These are phyloP conservation scores for Stachybotrys chlorohalonatus DNA, from an alignment of 2,329 filamentous ascomycete genomes.

Conservation along the genomic window DNA sequence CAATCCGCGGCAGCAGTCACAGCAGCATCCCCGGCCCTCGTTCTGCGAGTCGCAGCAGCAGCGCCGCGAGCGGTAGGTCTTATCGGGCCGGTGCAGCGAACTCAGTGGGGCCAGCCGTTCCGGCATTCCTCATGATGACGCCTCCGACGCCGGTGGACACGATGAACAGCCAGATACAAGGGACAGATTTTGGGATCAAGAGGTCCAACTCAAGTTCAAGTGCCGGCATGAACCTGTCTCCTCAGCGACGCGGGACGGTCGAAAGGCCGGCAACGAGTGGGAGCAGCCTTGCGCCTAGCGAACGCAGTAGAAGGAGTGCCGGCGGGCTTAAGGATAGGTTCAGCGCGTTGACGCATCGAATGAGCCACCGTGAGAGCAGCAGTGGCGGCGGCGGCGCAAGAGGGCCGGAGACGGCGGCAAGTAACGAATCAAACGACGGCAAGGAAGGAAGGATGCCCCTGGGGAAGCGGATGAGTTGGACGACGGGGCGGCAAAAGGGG, in stretches of 20 bases:
- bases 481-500: not conserved
- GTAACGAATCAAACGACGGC: slow-evolving; percentile 9
- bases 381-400: too few species aligned
- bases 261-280: slow-evolving; percentile 1
- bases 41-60: slow-evolving; percentile 43
- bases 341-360: slow-evolving; percentile 21
- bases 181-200: slow-evolving; percentile 20
- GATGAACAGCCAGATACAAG: slow-evolving; percentile 8
- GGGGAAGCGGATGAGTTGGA: slow-evolving; percentile 1
- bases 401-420: slow-evolving; percentile 11
- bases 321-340: slow-evolving; percentile 25
- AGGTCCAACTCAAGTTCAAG: slow-evolving; percentile 23
- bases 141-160: slow-evolving; percentile 32
- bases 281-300: slow-evolving; percentile 6
- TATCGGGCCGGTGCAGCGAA: slow-evolving; percentile 23
- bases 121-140: slow-evolving; percentile 37
- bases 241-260: slow-evolving; percentile 9
- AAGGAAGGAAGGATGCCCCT: not conserved
- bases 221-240: slow-evolving; percentile 9
- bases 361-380: slow-evolving; percentile 14
- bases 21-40: slow-evolving; percentile 36
- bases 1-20: slow-evolving; percentile 30
- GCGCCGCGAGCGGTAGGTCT: slow-evolving; percentile 38
- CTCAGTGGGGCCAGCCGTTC: slow-evolving; percentile 17
- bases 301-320: slow-evolving; percentile 19